Evolutionary conservation across 768 basidiomycete genomes (phyloP), one percentile per base, ranked within the genome.

Genomic region (Boletellus emodensis): DNA sequence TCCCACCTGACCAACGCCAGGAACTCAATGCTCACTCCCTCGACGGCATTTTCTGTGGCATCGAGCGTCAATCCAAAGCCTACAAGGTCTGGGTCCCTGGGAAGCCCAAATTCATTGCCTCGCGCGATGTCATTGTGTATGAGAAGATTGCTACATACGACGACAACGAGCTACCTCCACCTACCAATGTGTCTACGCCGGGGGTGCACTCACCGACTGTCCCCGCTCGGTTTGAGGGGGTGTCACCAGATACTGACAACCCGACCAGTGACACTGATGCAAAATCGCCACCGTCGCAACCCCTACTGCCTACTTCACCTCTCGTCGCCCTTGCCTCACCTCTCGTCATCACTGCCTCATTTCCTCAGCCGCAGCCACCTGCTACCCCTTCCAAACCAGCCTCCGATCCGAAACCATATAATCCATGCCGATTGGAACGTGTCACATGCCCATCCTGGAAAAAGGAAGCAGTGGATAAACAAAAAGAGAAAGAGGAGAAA

Each of bases 21-120:
- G 57, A 61, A 24, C 43, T 54, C 4, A 48, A 52, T 11, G 38
- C 56, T 0, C 53, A 55, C 13, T 60, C 59, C 2, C 6, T 39
- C 3, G 17, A 55, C 3, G 51, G 47, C 0, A 20, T 51, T 0
- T 17, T 57, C 1, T 50, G 49, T 14, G 44, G 48, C 1, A 53
- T 49, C 3, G 30, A 46, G 0, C n/a, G 11, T 11, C 48, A 51
- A 7, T 43, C 33, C 1, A 56, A 59, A 14, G 55, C 49, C 0
- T 59, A 56, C 36, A 41, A 49, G 13, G 41, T 59, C 3, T 41
- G 55, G 28, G 15, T 48, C 0, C 36, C 32, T 1, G 38, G 15
- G 0, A 56, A 43, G n/a, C 48, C 39, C 2, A 47, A 46, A 14
- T 58, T 58, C 17, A 33, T 52, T 15, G 32, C 14, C 3, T 55